A percentile compares a stretch with the other conserved stretches of the same genome.
These are phyloP conservation scores for Leccinum pachyderme DNA, from an alignment of 1,284 basidiomycete species.

Conservation along the genomic window DNA sequence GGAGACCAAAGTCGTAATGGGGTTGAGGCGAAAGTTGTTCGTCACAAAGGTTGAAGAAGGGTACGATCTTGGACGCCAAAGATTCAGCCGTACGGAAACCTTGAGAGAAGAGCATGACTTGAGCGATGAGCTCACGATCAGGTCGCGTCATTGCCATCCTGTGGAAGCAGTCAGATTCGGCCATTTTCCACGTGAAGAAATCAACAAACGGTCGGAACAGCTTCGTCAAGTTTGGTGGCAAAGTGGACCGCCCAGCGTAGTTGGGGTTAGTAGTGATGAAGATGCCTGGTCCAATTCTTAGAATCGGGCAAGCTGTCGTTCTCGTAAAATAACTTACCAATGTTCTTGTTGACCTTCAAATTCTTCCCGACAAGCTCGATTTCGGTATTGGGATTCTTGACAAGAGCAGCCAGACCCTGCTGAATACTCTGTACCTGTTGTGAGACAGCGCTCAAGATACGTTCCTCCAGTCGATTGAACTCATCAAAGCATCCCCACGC, in stretches of 20 bases:
- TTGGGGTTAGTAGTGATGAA: slow-evolving; percentile 98
- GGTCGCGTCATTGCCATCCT: slow-evolving; percentile 99
- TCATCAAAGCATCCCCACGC: slow-evolving; percentile 99
- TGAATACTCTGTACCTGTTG: slow-evolving; percentile 99
- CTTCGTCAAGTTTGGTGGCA: slow-evolving; percentile 96
- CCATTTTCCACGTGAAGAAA: background rate
- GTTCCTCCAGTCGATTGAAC: slow-evolving; percentile 97
- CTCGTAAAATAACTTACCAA: slow-evolving; percentile 51
- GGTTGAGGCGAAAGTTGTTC: slow-evolving; percentile 97
- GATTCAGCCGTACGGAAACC: slow-evolving; percentile 97
- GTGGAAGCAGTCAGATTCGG: slow-evolving; percentile 16
- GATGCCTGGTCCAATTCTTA: slow-evolving; percentile 54
- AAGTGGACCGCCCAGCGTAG: slow-evolving; percentile 95
- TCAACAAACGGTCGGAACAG: slow-evolving; percentile 82
- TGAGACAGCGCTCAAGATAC: slow-evolving; percentile 96
- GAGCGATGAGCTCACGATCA: slow-evolving; percentile 96
- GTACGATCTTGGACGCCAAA: slow-evolving; percentile 96
- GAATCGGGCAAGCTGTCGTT: slow-evolving; percentile 1
- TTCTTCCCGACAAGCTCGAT: slow-evolving; percentile 97
- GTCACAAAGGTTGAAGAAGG: slow-evolving; percentile 98
- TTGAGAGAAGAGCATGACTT: slow-evolving; percentile 99
- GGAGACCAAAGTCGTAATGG: slow-evolving; percentile 99
- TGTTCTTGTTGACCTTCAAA: slow-evolving; percentile 91
- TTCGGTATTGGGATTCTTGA: slow-evolving; percentile 81
- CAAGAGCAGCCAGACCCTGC: slow-evolving; percentile 83